Base-by-base conservation (phyloP, 305 asterid species). In the Fraxinus xanthoxyloides region DNA sequence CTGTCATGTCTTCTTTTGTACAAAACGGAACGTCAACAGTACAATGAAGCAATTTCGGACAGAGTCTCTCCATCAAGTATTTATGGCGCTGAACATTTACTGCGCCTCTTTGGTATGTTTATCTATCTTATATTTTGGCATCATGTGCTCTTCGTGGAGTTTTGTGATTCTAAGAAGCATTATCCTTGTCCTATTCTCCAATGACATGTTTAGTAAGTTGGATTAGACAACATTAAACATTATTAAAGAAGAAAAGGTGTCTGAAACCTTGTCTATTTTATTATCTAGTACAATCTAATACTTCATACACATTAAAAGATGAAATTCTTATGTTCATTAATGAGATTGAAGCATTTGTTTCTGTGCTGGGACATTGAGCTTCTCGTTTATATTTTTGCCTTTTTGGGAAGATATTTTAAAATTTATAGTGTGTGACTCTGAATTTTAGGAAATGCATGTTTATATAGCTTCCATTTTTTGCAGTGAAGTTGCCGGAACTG, bases 1-100 rank as follows among this genome's bases (percentile, higher is more conserved):
- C 85, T 96, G 81, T 95, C 96, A 4, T 83, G 84, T 69, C 84
- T 90, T 80, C 98, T 96, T 83, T 88, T 96, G 86, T 96, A 96
- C 88, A 91, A 93, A 87, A 92, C 89, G 82, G 98, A 96, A 88
- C 93, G 95, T 78, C 97, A 92, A 72, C 99, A 96, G 89, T 94
- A 91, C 82, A 86, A 87, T 70, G 97, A 94, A 34, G 89, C 91
- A 80, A 78, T 93, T 76, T 77, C 88, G 77, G 95, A 88, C 69
- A 84, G 86, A 61, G 84, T 84, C 80, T 88, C 97, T 81, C 96
- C 99, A 35, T 93, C 98, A 72, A 92, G 92, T 82, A 84, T 96
- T 77, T 96, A 96, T 84, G 99, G 98, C 70, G 98, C 98, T 69
- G 99, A 96, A 87, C 99, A 96, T 91, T 89, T 96, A 43, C 78